Percentiles rank a stretch among this genome's conserved stretches.
phyloP scores from a whole-genome alignment of 1,139 yeast genomes.

The Suhomyces anneliseae region DNA sequence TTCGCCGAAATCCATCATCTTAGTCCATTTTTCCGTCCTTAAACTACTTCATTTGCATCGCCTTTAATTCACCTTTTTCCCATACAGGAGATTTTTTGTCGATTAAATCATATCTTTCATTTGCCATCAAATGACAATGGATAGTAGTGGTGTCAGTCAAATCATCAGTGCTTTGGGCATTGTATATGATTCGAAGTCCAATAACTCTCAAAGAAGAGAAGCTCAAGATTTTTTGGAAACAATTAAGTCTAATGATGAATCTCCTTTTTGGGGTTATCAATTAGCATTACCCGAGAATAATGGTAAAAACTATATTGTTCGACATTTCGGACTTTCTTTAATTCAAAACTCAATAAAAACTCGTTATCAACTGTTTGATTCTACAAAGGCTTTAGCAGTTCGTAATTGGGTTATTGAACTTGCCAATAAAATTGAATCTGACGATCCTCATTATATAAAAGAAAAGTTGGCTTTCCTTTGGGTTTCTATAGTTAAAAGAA shows the following conservation, averaged over 20 bases:
- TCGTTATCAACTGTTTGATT: constrained; percentile 55
- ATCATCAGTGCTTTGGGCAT: constrained; percentile 76
- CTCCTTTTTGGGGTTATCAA: constrained; percentile 93
- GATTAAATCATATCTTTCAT: not conserved
- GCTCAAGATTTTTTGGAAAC: constrained; percentile 76
- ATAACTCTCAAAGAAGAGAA: constrained; percentile 61
- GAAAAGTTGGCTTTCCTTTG: constrained; percentile 88
- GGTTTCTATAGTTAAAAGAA: constrained; percentile 90
- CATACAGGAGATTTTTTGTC: not conserved
- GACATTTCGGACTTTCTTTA: constrained; percentile 87
- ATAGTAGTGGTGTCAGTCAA: constrained; percentile 62
- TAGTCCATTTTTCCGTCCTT: not conserved
- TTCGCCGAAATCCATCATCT: not conserved
- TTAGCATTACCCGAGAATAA: constrained; percentile 65
- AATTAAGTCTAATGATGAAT: constrained; percentile 73
- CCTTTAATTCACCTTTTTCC: not conserved
- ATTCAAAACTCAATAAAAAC: constrained; percentile 68
- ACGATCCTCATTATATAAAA: constrained; percentile 85
- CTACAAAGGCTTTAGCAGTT: constrained; percentile 66
- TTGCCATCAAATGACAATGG: constrained; percentile 46
- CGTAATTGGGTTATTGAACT: constrained; percentile 85
- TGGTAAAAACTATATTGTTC: constrained; percentile 65
- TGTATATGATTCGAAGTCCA: constrained; percentile 71
- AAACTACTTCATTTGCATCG: not conserved
- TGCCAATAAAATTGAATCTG: constrained; percentile 54